Conservation (phyloP, 169 alveolate genomes). For the Theileria sp. region DNA sequence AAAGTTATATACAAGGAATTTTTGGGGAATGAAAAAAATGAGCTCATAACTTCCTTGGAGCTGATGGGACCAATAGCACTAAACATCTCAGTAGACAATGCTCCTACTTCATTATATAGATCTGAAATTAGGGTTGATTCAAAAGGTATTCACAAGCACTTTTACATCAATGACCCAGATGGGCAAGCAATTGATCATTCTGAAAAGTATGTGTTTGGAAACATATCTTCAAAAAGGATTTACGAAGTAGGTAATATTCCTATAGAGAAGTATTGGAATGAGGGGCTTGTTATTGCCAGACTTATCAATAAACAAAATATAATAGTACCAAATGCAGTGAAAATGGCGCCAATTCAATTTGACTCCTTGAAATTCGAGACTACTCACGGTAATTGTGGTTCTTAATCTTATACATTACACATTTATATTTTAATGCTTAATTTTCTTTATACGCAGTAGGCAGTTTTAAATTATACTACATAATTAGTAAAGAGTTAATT, state of each 20-base stretch:
- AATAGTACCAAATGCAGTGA: background rate
- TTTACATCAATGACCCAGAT: background rate
- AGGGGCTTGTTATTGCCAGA: background rate
- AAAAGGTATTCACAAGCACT: background rate
- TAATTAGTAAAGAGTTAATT: no score
- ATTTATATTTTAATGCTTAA: no score
- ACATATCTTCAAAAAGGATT: background rate
- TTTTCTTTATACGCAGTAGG: background rate
- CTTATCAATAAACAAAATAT: background rate
- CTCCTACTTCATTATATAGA: background rate
- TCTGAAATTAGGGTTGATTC: background rate
- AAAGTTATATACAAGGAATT: background rate
- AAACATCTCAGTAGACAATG: background rate
- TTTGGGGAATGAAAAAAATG: background rate
- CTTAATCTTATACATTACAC: background rate
- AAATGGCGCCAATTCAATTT: background rate
- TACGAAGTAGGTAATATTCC: slow-evolving; percentile 15
- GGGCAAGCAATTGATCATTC: background rate
- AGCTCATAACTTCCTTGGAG: background rate
- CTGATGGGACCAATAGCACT: background rate
- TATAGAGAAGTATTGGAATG: background rate
- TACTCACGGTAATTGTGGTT: background rate
- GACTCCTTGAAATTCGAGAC: background rate
- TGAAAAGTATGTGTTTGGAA: background rate
- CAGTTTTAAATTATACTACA: background rate